Evolutionary conservation across 306 rosid species (phyloP), one percentile per base, ranked within the genome.

Genomic region (Rosa rugosa): DNA sequence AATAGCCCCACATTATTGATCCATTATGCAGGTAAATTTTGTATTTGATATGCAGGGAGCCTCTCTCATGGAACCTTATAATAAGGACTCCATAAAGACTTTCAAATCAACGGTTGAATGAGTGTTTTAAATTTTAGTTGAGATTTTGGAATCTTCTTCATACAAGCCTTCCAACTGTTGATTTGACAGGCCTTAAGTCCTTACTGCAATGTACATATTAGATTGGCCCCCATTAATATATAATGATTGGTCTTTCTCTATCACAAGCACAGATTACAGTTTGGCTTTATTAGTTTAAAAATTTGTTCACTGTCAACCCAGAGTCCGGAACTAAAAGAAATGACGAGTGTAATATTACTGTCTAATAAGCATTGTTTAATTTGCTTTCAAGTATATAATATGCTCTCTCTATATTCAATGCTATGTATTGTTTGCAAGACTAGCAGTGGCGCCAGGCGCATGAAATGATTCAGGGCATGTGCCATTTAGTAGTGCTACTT

Each of bases 1-100:
- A 87, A 84, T 81, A 80, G 92, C 87, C 98, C 98, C 17, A 80
- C 93, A 17, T 83, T 93, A 76, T 78, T 89, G 86, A 93, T 96
- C 76, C 99, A 96, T 87, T 96, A 93, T 79, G 97, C 99, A 73
- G 98, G 98, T 96, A 85, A n/a, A 56, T 11, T n/a, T n/a, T 56
- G 8, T n/a, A 56, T 9, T n/a, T 22, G 13, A 56, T 56, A n/a
- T 8, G 10, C 62, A 8, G 5, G 25, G 63, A n/a, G 12, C 62
- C n/a, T 53, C 60, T 53, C 60, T 53, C 10, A 17, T 18, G 60
- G 60, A 25, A 57, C 23, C 1, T 11, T 31, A 11, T 69, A 44
- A 44, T 44, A 44, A 44, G 10, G 25, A 54, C 11, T 0, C 25
- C 11, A 54, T n/a, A 56, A 22, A 23, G 14, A 57, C 4, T 57